Conservation (phyloP, 805 yeast species). For the Suhomyces vadensis region DNA sequence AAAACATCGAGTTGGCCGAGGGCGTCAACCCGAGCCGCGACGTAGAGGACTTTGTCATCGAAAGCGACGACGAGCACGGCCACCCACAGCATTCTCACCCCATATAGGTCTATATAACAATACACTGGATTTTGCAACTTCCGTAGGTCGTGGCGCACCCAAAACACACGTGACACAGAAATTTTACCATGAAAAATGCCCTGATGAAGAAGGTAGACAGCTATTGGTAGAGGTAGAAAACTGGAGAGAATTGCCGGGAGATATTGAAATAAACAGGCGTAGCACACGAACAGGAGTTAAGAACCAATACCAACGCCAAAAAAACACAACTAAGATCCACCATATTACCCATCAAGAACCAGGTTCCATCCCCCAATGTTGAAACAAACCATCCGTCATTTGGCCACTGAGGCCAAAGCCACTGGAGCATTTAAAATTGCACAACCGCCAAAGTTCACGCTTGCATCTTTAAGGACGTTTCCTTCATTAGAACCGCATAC, state of each 20-base stretch:
- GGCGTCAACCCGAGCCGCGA: slow-evolving; percentile 23
- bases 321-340: neutral
- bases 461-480: slow-evolving; percentile 76
- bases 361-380: slow-evolving; percentile 19
- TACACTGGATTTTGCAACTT: neutral
- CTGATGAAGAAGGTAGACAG: neutral
- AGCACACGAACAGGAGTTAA: neutral
- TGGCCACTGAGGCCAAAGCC: slow-evolving; percentile 28
- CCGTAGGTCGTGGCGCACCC: neutral
- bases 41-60: slow-evolving; percentile 44
- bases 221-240: neutral
- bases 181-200: neutral
- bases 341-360: neutral
- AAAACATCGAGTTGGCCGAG: slow-evolving; percentile 37
- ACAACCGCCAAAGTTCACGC: slow-evolving; percentile 66
- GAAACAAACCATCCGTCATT: slow-evolving; percentile 27
- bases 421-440: slow-evolving; percentile 23
- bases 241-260: slow-evolving; percentile 1
- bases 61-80: slow-evolving; percentile 48
- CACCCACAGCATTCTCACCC: slow-evolving; percentile 5
- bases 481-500: slow-evolving; percentile 88
- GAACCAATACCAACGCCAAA: neutral
- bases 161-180: neutral
- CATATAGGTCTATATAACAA: neutral
- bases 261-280: neutral